Evolutionary conservation across 73 alveolate genomes (phyloP), one percentile per base, ranked within the genome.

Genomic region (Uronychia binucleata): DNA sequence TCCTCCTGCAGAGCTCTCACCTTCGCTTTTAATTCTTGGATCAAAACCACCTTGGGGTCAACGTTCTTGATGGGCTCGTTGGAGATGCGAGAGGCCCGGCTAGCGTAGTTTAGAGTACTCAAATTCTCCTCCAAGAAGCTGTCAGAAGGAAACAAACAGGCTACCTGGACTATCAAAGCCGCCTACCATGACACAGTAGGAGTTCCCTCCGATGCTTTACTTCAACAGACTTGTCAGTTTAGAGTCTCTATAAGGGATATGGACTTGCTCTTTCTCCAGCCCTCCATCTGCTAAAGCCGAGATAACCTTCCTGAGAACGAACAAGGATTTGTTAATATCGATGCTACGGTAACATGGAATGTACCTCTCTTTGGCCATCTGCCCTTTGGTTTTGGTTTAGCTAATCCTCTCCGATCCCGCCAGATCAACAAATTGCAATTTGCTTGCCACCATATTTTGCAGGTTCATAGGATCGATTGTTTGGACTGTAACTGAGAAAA

Each of bases 241-340:
- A 5, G 97, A 92, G 79, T 96, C 98, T 35, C 99, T 86, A 92
- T 96, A 96, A 28, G 99, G 99, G 33, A 95, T 92, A 28, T 28
- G 1, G 67, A 86, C 67, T 26, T 88, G 35, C 27, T 30, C 75
- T 79, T 57, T 78, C 28, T 26, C 30, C 33, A 28, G 26, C 28
- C 85, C 59, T n/a, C 77, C 78, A 32, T 96, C 99, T 29, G 99
- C 82, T 74, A 97, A 79, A 26, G 95, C 92, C 57, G 97, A 94
- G 13, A 98, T 96, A 57, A 98, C 99, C 82, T 97, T 96, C 46
- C 99, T 94, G 29, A 98, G 91, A 25, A 98, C 96, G 81, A 97
- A 90, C 58, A 98, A 88, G 74, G 98, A 90, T 87, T 98, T 98
- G 92, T 98, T 98, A 19, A 98, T 98, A 85, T 97, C 99, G 35